Evolutionary conservation across 1,284 basidiomycete species (phyloP).

Genomic region (Vanrija sp.): DNA sequence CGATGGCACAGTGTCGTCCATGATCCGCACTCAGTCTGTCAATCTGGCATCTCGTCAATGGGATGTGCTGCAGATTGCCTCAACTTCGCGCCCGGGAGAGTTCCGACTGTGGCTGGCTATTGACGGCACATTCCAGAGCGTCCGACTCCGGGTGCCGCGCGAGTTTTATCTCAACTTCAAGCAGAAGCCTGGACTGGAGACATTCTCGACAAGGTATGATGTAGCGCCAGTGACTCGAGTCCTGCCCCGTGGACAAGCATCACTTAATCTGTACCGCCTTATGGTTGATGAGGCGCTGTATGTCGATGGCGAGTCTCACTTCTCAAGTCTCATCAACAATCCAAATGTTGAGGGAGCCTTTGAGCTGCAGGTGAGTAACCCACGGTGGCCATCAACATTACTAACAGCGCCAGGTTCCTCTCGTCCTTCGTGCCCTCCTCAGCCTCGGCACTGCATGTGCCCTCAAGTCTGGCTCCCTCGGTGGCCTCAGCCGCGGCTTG

Average conservation of each 20-base stretch:
- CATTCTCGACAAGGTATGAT: slow-evolving; percentile 69
- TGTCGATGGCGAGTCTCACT: slow-evolving; percentile 80
- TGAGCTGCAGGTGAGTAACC: slow-evolving; percentile 70
- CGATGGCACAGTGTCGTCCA: slow-evolving; percentile 58
- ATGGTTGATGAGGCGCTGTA: slow-evolving; percentile 80
- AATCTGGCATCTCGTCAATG: slow-evolving; percentile 68
- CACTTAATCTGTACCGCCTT: slow-evolving; percentile 77
- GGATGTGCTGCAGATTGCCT: slow-evolving; percentile 90
- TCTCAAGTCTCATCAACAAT: slow-evolving; percentile 86
- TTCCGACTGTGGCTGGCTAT: slow-evolving; percentile 87
- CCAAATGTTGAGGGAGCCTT: slow-evolving; percentile 94
- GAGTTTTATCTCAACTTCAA: slow-evolving; percentile 93
- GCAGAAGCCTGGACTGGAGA: slow-evolving; percentile 56
- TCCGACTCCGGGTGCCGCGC: slow-evolving; percentile 80
- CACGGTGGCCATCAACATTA: background rate
- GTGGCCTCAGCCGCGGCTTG: slow-evolving; percentile 79
- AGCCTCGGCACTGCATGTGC: slow-evolving; percentile 79
- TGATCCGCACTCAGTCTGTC: slow-evolving; percentile 71
- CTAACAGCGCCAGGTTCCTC: slow-evolving; percentile 62
- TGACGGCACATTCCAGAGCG: slow-evolving; percentile 70
- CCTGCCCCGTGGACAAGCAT: slow-evolving; percentile 74
- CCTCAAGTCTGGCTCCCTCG: slow-evolving; percentile 59
- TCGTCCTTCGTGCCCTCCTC: slow-evolving; percentile 76
- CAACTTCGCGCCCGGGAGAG: slow-evolving; percentile 71
- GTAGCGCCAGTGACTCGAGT: slow-evolving; percentile 71